Conservation (phyloP, 805 yeast species). For the Metschnikowia gelsemii region DNA sequence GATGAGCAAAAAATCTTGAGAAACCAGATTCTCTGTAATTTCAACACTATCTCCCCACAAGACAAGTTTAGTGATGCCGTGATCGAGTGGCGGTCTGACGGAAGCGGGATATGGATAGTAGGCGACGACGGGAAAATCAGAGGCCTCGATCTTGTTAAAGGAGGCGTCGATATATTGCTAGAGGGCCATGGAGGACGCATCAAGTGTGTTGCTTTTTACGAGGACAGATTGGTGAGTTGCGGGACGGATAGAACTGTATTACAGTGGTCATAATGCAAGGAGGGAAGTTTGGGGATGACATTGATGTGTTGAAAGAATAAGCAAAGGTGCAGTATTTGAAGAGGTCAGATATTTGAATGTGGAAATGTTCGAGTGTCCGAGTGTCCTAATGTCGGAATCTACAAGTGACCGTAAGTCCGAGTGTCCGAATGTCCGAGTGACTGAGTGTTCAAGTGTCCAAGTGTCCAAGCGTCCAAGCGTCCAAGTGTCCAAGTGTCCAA, state of each 20-base stretch:
- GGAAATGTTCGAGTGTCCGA: too few species aligned
- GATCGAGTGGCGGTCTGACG: constrained; percentile 43
- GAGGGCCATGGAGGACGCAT: constrained; percentile 48
- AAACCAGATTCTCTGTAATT: constrained; percentile 29
- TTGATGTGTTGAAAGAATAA: neutral
- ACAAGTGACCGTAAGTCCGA: too few species aligned
- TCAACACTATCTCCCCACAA: constrained; percentile 59
- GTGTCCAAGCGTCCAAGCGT: too few species aligned
- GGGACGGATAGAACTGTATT: constrained; percentile 41
- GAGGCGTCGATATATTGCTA: constrained; percentile 33
- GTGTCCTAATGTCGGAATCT: too few species aligned
- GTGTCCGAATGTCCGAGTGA: too few species aligned
- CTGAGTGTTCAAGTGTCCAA: too few species aligned
- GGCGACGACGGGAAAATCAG: constrained; percentile 69
- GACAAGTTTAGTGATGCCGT: constrained; percentile 60
- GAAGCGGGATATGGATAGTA: constrained; percentile 60
- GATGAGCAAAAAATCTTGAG: constrained; percentile 12
- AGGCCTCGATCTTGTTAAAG: constrained; percentile 53
- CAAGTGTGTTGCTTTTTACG: constrained; percentile 36
- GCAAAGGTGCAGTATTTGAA: neutral
- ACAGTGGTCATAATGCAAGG: constrained; percentile 3
- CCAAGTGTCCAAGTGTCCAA: too few species aligned
- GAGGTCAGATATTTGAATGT: too few species aligned
- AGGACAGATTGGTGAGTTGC: constrained; percentile 46
- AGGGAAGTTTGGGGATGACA: neutral